Percentiles rank a stretch among this genome's conserved stretches.
phyloP scores from a whole-genome alignment of 2,329 filamentous ascomycete genomes.

The Colletotrichum sp. region DNA sequence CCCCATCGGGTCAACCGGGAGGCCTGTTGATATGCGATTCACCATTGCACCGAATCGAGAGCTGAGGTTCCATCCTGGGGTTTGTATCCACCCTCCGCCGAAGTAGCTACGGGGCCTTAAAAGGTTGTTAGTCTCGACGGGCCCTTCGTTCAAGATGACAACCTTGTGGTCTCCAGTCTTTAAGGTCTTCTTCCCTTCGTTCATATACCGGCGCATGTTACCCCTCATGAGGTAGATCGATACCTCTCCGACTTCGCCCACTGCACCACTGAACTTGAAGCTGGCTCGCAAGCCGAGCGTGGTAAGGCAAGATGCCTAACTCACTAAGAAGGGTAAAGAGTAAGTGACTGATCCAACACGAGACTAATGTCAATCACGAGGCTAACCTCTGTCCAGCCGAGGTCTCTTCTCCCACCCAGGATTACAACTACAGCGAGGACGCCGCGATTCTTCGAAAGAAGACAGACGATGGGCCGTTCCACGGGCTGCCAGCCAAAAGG shows the following conservation, averaged over 20 bases:
- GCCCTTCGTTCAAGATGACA: background rate
- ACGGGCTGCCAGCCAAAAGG: background rate
- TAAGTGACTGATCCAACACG: background rate
- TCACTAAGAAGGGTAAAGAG: background rate
- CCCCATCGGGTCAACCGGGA: background rate
- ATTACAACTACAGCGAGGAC: background rate
- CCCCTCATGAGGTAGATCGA: background rate
- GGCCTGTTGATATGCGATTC: background rate
- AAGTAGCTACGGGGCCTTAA: background rate
- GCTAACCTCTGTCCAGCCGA: background rate
- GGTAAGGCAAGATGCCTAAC: background rate
- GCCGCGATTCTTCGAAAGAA: slow-evolving; percentile 2
- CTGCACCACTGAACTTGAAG: background rate
- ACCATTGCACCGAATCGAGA: background rate
- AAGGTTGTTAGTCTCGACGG: background rate
- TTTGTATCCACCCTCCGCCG: background rate
- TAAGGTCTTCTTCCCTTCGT: background rate
- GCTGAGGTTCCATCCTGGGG: background rate
- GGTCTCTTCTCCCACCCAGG: background rate
- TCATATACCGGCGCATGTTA: background rate
- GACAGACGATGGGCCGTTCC: slow-evolving; percentile 2
- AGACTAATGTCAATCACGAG: background rate
- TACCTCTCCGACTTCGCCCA: background rate
- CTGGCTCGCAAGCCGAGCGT: background rate
- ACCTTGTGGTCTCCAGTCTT: background rate